Evolutionary conservation across 208 protist species (phyloP), one percentile per base, ranked within the genome.

Genomic region (Acanthamoeba sp.): DNA sequence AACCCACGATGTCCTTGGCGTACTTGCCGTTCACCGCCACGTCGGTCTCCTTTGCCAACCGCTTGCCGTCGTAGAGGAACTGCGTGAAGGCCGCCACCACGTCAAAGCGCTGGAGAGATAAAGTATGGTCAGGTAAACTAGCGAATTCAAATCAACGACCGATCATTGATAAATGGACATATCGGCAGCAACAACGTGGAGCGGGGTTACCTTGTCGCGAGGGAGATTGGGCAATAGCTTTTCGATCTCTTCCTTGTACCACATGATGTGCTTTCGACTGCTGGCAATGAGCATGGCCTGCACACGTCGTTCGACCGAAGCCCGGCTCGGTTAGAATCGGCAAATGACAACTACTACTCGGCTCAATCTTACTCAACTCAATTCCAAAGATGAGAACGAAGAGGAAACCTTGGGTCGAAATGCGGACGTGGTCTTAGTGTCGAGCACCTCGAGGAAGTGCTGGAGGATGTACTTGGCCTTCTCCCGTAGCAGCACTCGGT

Each of bases 201-300:
- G 36, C 14, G 76, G 3, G n/a, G n/a, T n/a, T 57, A 85, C 76
- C 76, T 85, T 85, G 18, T 50, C 76, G 5, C 40, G 42, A 18
- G 76, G 42, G 7, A 59, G 1, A 0, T 91, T 55, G 5, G 32
- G 22, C 52, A 91, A 16, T 5, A 73, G 57, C 36, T 71, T 34
- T 1, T 91, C 84, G 29, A 91, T 73, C 38, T 64, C 84, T 32
- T 64, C 84, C 27, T 91, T 91, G 36, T 91, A 91, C 84, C 84
- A 91, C 36, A 91, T 64, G 36, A 91, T 48, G 32, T 91, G 84
- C 24, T 91, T 91, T 7, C 84, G 50, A 40, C 84, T 91, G 36
- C 84, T 91, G 38, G 84, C 38, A n/a, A 91, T 50, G n/a, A 91
- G 38, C 84, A 91, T 91, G 32, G n/a, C 84, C 84, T 91, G 22